Evolutionary conservation across 345 rosid species (phyloP).

Genomic region (Cochlearia excelsa): DNA sequence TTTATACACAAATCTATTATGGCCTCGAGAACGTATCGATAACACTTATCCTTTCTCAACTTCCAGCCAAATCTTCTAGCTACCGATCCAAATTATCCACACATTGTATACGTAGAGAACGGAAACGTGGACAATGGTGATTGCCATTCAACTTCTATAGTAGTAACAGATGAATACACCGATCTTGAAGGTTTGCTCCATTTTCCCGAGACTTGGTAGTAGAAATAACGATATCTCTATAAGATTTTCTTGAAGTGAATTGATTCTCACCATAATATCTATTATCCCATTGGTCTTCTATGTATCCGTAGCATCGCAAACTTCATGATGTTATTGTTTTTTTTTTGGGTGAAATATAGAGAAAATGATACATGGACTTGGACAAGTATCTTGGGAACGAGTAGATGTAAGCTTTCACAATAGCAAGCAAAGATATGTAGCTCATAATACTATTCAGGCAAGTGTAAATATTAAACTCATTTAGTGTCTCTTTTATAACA

Average conservation of each 20-base stretch:
- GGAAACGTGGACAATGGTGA: constrained; percentile 29
- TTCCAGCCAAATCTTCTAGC: constrained; percentile 66
- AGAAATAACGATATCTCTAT: too few relatives aligned
- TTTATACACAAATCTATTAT: background rate
- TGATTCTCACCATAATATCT: too few relatives aligned
- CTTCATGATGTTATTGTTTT: background rate
- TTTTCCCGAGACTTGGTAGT: background rate
- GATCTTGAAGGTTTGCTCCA: constrained; percentile 56
- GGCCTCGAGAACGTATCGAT: background rate
- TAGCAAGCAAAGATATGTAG: constrained; percentile 71
- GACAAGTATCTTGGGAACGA: constrained; percentile 83
- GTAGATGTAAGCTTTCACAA: constrained; percentile 87
- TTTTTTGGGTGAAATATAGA: constrained; percentile 53
- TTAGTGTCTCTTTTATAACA: too few relatives aligned
- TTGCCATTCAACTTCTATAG: constrained; percentile 34
- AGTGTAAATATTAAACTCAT: constrained; percentile 33
- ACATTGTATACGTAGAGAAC: constrained; percentile 58
- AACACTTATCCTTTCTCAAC: constrained; percentile 25
- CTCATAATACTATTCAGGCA: constrained; percentile 91
- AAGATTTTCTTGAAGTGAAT: background rate
- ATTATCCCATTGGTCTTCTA: too few relatives aligned
- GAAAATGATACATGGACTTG: constrained; percentile 80
- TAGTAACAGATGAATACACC: constrained; percentile 38
- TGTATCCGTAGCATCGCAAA: too few relatives aligned
- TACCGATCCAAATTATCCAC: constrained; percentile 72